These are phyloP conservation scores for Fremontodendron californicum DNA, from an alignment of 345 rosid species.

Conservation along the genomic window DNA sequence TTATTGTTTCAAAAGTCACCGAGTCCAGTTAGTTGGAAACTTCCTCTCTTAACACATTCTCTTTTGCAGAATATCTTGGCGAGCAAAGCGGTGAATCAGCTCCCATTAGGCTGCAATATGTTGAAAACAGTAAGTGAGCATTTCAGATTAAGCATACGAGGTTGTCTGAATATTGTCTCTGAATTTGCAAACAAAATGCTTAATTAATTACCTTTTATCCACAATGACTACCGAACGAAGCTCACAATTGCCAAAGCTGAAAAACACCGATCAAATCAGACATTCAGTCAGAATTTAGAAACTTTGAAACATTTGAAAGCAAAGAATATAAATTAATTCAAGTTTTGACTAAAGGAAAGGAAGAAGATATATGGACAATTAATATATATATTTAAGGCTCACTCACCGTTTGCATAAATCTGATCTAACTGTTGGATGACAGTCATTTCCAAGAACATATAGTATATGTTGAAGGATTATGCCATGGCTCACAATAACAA, in stretches of 20 bases:
- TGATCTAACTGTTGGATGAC: slow-evolving; percentile 13
- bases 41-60: background rate
- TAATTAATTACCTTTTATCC: slow-evolving; percentile 28
- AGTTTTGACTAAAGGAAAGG: background rate
- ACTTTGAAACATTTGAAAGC: background rate
- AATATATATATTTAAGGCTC: slow-evolving; percentile 1
- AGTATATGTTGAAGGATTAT: slow-evolving; percentile 58
- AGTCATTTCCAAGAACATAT: slow-evolving; percentile 39
- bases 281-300: background rate
- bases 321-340: background rate
- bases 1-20: background rate
- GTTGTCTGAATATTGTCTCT: background rate
- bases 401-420: slow-evolving; percentile 44
- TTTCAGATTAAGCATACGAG: background rate
- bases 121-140: background rate
- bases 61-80: background rate
- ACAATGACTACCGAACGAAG: slow-evolving; percentile 46
- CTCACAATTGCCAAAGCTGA: slow-evolving; percentile 58
- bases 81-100: slow-evolving; percentile 13
- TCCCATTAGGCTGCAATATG: slow-evolving; percentile 22
- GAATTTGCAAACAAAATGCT: background rate
- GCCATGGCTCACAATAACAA: slow-evolving; percentile 74
- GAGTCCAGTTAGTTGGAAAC: slow-evolving; percentile 11
- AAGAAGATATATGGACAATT: no score
- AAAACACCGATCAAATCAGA: background rate